Evolutionary conservation across 2,329 filamentous ascomycete genomes (phyloP).

Genomic region (Fusarium sp.): DNA sequence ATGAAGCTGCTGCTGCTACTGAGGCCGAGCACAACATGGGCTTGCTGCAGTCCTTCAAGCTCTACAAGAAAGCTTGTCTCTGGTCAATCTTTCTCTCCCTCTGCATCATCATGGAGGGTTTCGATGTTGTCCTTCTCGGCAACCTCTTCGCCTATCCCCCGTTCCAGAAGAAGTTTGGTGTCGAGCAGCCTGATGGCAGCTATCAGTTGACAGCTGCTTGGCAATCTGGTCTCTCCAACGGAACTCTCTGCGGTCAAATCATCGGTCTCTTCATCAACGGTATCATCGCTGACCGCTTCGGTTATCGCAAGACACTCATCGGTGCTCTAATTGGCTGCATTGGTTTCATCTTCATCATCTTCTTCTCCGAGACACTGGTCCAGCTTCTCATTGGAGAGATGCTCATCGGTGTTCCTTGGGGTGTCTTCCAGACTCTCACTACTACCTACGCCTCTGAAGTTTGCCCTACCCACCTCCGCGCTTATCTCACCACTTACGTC

Average conservation of each 20-base stretch:
- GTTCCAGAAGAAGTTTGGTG: conserved; percentile 54
- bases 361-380: conserved; percentile 55
- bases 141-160: conserved; percentile 54
- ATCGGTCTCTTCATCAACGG: conserved; percentile 62
- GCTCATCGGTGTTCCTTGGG: conserved; percentile 59
- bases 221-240: conserved; percentile 63
- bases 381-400: conserved; percentile 58
- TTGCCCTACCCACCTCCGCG: conserved; percentile 56
- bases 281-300: conserved; percentile 56
- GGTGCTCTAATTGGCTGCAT: conserved; percentile 51
- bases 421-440: conserved; percentile 58
- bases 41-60: conserved; percentile 49
- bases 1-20: conserved; percentile 44
- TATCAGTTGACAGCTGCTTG: conserved; percentile 61
- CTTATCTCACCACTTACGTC: conserved; percentile 59
- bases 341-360: conserved; percentile 59
- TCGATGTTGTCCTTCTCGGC: conserved; percentile 53
- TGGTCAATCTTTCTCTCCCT: conserved; percentile 52
- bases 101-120: conserved; percentile 53
- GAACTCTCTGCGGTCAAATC: conserved; percentile 58
- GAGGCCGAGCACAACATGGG: conserved; percentile 48
- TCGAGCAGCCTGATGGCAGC: conserved; percentile 45
- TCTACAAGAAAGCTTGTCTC: conserved; percentile 51
- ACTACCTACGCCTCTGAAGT: conserved; percentile 61
- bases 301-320: conserved; percentile 60